Base-by-base conservation (phyloP, 2,329 filamentous ascomycete genomes). In the Akanthomyces uredinophilus region DNA sequence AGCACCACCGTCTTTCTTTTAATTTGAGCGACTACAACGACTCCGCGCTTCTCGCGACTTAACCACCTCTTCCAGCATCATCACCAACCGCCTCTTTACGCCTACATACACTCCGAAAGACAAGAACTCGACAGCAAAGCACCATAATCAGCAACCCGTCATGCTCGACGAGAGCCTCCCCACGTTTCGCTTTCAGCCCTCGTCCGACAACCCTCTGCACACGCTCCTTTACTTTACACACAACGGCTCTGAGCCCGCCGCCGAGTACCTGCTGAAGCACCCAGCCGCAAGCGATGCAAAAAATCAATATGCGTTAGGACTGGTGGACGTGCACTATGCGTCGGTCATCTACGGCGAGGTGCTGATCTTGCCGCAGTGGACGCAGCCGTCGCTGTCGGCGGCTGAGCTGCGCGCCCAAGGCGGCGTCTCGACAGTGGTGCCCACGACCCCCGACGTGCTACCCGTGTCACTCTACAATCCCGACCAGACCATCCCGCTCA, bases 131-230 rank as follows among this genome's bases (percentile, higher is more conserved):
- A 53, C 29, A 13, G 29, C 47, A 22, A 14, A 44, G 13, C 27
- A 44, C 43, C 27, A 49, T n/a, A 27, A 20, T 5, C 14, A 20
- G 6, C 32, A 43, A 16, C 11, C 10, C 55, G 44, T n/a, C 58
- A 96, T 96, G 92, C 84, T 96, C 70, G 92, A 96, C 86, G 91
- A 96, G 74, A 96, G 93, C 75, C 85, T 97, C n/a, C 93, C 93
- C 61, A 92, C 83, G 50, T 87, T 86, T 70, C 81, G 78, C 68
- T 82, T 83, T 72, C 81, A 78, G 65, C 75, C 77, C 22, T 79
- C 79, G 39, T 75, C 81, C 62, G 80, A 84, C 61, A 81, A 82
- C 69, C 78, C 82, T 6, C 77, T 80, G 64, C 78, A 82, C 71
- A 88, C 76, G 67, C 80, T 83, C 70, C 81, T 85, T 63, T 84